Conservation (phyloP, 495 filamentous ascomycete genomes). For the Neurospora pannonica region DNA sequence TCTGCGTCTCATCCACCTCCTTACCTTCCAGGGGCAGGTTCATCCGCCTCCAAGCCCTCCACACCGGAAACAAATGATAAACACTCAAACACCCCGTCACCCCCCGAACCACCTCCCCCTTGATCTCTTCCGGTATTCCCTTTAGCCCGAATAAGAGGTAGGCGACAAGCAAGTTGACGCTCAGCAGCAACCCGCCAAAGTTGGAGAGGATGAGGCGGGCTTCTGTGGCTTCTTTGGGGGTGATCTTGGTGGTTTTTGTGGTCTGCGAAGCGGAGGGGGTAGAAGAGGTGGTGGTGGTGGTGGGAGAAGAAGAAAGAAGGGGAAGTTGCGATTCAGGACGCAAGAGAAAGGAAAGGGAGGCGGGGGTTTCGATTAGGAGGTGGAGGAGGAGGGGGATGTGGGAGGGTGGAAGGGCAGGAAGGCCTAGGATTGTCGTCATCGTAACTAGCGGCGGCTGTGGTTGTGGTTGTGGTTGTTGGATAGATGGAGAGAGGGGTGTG, state of each 20-base stretch:
- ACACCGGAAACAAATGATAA: slow-evolving; percentile 33
- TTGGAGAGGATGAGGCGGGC: slow-evolving; percentile 28
- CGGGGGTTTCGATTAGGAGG: slow-evolving; percentile 12
- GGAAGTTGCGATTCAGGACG: not conserved
- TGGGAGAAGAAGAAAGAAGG: not conserved
- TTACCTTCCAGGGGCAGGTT: no score
- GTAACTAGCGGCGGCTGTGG: no score
- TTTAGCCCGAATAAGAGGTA: slow-evolving; percentile 11
- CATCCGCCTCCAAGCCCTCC: slow-evolving; percentile 21
- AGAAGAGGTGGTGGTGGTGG: not conserved
- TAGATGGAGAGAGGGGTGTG: not conserved
- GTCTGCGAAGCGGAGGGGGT: no score
- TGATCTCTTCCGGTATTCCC: not conserved
- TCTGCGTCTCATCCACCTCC: not conserved
- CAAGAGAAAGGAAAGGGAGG: slow-evolving; percentile 14
- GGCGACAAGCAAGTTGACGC: slow-evolving; percentile 21
- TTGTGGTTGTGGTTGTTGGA: no score
- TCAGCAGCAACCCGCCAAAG: slow-evolving; percentile 29
- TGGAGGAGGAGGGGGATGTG: slow-evolving; percentile 15
- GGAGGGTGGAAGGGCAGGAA: not conserved
- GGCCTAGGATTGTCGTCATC: not conserved
- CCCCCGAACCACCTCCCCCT: slow-evolving; percentile 7
- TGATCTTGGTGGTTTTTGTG: slow-evolving; percentile 9
- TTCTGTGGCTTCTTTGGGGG: slow-evolving; percentile 4
- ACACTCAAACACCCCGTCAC: slow-evolving; percentile 22